Base-by-base conservation (phyloP, 2,329 filamentous ascomycete species). In the Cercospora sp. region DNA sequence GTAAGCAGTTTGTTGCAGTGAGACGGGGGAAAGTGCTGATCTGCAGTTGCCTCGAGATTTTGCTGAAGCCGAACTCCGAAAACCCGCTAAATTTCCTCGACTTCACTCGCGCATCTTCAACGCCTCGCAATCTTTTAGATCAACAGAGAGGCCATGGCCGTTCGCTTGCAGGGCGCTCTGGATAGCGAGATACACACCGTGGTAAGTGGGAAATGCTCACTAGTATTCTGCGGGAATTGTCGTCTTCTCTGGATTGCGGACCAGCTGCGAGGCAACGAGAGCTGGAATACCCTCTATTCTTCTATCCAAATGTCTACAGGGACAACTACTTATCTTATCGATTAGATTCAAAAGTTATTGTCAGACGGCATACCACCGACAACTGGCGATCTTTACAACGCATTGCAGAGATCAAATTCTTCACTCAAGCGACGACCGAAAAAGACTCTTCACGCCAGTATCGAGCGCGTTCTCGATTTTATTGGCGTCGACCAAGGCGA, bases 351-450 rank as follows among this genome's bases (percentile, higher is more conserved):
- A 60, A 75, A 72, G 58, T 77, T 78, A 40, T 28, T 76, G 2
- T 62, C 66, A 8, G 64, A 74, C 30, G 77, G 77, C 9, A 64
- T 75, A 3, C 12, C 71, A 6, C 62, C 74, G 0, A 71, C 75
- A 45, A 65, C 74, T 6, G 64, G 71, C 9, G 65, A 63, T 2
- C 86, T 96, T 1, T 97, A 95, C 77, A 90, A 93, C 45, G 88
- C 87, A 67, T 93, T 98, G 69, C 92, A 93, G 73, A 82, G 84
- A 61, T 97, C 93, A 13, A 97, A 97, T 78, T 97, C 93, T 0
- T 93, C 91, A 63, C 81, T 98, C 23, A 92, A 91, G 70, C 85
- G 95, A 23, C 89, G 91, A 72, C 93, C 92, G 45, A 97, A 95
- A 79, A 90, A 89, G 69, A 84, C 90, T 0, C 82, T 98, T 1